A percentile compares a stretch with the other conserved stretches of the same genome.
Conservation (phyloP, 306 rosid genomes). For the Parietaria judaica region DNA sequence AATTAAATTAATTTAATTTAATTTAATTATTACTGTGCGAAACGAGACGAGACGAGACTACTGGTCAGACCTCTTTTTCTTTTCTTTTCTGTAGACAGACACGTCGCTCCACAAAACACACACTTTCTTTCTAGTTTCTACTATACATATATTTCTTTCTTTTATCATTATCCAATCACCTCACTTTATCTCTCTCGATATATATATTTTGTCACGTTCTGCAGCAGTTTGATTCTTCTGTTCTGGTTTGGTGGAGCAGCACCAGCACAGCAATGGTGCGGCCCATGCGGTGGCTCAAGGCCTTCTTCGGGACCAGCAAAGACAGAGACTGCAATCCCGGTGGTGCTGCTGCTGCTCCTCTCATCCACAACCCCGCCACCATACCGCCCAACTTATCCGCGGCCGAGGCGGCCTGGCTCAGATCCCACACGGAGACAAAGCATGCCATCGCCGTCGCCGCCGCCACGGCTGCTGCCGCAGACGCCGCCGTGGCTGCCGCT, state of each 20-base stretch:
- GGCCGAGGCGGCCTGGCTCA: slow-evolving; percentile 78
- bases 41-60: no score
- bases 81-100: no score
- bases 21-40: no score
- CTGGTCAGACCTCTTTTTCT: slow-evolving; percentile 49
- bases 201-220: no score
- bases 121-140: background rate
- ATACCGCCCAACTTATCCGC: slow-evolving; percentile 71
- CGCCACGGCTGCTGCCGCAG: slow-evolving; percentile 78
- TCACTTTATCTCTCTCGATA: no score
- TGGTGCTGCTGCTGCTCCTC: slow-evolving; percentile 6
- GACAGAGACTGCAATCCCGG: slow-evolving; percentile 33
- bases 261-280: no score
- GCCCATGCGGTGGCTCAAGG: slow-evolving; percentile 72
- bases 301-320: slow-evolving; percentile 55
- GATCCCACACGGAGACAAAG: slow-evolving; percentile 56
- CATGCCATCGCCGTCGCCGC: slow-evolving; percentile 92
- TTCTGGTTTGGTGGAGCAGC: no score
- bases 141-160: no score
- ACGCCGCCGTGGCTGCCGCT: slow-evolving; percentile 82
- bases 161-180: background rate
- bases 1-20: no score
- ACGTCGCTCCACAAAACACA: slow-evolving; percentile 57
- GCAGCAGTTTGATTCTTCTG: no score
- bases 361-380: slow-evolving; percentile 61